Conservation (phyloP, 2,329 filamentous ascomycete genomes). For the Parastagonospora avenae region DNA sequence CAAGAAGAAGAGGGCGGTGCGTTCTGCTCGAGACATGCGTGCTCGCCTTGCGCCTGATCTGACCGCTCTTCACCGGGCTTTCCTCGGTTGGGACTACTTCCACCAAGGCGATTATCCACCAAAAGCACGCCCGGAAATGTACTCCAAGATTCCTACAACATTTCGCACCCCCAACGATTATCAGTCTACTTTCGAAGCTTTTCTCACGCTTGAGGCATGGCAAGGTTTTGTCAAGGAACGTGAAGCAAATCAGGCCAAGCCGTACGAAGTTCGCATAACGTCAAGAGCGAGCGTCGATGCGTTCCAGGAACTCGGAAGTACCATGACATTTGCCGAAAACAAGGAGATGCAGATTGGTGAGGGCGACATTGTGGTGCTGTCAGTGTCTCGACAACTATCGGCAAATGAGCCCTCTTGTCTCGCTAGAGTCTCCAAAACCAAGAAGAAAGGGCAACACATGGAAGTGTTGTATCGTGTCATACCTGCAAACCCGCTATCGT, state of each 20-base stretch:
- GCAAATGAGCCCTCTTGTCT: constrained; percentile 77
- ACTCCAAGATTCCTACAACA: constrained; percentile 75
- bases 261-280: constrained; percentile 85
- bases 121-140: constrained; percentile 69
- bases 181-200: constrained; percentile 85
- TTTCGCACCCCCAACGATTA: constrained; percentile 81
- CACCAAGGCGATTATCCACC: constrained; percentile 86
- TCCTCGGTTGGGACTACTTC: constrained; percentile 95
- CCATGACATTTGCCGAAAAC: constrained; percentile 72
- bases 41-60: constrained; percentile 90
- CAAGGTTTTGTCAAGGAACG: constrained; percentile 88
- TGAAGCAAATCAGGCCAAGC: constrained; percentile 79
- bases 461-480: constrained; percentile 88
- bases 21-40: constrained; percentile 91
- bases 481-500: constrained; percentile 66
- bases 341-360: constrained; percentile 76
- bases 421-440: constrained; percentile 79
- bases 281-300: constrained; percentile 90
- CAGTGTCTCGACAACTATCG: constrained; percentile 73
- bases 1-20: constrained; percentile 79
- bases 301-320: constrained; percentile 88
- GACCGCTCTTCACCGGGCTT: constrained; percentile 79
- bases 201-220: constrained; percentile 94
- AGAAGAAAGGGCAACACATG: constrained; percentile 77
- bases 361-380: constrained; percentile 88